Base-by-base conservation (phyloP, 257 asterid species). In the Henckelia pumila region DNA sequence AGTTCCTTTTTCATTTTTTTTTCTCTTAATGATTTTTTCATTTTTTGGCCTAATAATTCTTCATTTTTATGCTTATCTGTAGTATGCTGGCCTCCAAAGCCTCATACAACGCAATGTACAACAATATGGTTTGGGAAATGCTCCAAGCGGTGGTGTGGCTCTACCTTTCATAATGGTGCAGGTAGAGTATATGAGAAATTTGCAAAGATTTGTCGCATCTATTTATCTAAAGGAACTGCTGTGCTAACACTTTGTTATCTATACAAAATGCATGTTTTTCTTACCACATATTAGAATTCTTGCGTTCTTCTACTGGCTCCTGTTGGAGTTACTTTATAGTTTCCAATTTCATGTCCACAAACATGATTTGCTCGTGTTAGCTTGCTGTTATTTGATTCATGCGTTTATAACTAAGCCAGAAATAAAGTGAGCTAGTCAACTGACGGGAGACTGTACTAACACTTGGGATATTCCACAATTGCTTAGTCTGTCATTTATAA, bases 61-160 rank as follows among this genome's bases (percentile, higher is more conserved):
- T n/a, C n/a, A n/a, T 32, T 8, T 23, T 50, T 61, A 13, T 71
- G 47, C 55, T 61, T 57, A 66, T 61, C 58, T 79, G 81, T 79
- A 94, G 99, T 78, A 82, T 47, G 75, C 80, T 66, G 96, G 95
- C 68, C 95, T 94, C 74, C 96, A 91, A 76, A 88, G 80, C 75
- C 96, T 94, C 74, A 71, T 91, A 65, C 81, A 84, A 71, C 92
- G 99, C 61, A 94, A 94, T 67, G 89, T 87, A 78, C 91, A 80
- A 64, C 77, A 88, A 67, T 94, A 85, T 74, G 88, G 95, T 62
- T 81, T 91, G 6, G 97, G 97, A 82, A 85, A 87, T 83, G 79
- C 89, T 78, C 99, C 99, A 30, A 85, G 85, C 74, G 97, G 97
- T 73, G 99, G 96, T 67, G 96, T 94, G 71, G 95, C 95, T 76